Evolutionary conservation across 495 filamentous ascomycete species (phyloP).

Genomic region (Rhizodiscina lignyota): DNA sequence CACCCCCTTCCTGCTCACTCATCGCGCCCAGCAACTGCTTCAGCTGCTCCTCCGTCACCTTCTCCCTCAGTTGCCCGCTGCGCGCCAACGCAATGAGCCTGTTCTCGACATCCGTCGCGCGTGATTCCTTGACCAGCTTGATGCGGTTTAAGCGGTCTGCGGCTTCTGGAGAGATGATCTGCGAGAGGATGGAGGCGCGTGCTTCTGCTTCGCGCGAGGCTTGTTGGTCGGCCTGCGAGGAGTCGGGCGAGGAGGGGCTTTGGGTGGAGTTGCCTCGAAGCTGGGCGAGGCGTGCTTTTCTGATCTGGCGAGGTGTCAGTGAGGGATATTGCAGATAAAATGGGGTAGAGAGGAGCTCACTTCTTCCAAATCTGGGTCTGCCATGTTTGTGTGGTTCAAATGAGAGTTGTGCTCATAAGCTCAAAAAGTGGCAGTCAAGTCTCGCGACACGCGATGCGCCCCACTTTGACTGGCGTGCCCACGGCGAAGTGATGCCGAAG

Average conservation of each 20-base stretch:
- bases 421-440: no score
- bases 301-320: constrained; percentile 38
- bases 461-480: no score
- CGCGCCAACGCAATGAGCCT: constrained; percentile 82
- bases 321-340: background rate
- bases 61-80: constrained; percentile 64
- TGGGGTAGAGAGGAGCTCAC: constrained; percentile 21
- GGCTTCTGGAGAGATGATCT: constrained; percentile 88
- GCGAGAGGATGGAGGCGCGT: constrained; percentile 61
- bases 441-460: no score
- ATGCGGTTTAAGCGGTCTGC: constrained; percentile 88
- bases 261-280: constrained; percentile 65
- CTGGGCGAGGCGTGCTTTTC: constrained; percentile 78
- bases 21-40: constrained; percentile 79
- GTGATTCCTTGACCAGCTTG: constrained; percentile 83
- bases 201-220: constrained; percentile 47
- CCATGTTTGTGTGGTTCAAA: constrained; percentile 48
- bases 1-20: constrained; percentile 43
- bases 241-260: constrained; percentile 21
- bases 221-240: constrained; percentile 37
- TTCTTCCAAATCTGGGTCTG: constrained; percentile 75
- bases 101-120: constrained; percentile 83
- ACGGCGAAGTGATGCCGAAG: no score
- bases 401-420: no score
- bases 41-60: constrained; percentile 84